These are phyloP conservation scores for Lipomyces spencermartinsiae DNA, from an alignment of 805 yeast genomes.

Conservation along the genomic window DNA sequence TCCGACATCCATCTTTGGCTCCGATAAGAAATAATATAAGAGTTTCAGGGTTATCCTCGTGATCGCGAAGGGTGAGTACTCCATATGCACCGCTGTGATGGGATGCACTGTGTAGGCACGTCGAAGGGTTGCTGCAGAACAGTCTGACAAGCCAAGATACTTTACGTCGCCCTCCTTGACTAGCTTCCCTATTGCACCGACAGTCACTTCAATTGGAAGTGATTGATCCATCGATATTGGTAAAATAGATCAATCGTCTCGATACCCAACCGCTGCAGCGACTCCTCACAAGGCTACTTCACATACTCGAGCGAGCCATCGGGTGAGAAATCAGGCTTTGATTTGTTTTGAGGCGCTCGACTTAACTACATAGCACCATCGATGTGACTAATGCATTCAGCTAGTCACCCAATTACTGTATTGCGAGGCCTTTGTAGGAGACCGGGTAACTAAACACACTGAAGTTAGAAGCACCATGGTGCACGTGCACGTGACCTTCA, in stretches of 20 bases:
- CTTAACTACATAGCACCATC: too few species aligned
- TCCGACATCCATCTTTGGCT: too few species aligned
- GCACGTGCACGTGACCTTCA: too few species aligned
- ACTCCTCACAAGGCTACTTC: slow-evolving; percentile 20
- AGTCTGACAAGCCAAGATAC: slow-evolving; percentile 79
- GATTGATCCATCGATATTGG: slow-evolving; percentile 70
- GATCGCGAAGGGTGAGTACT: slow-evolving; percentile 70
- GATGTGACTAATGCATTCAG: too few species aligned
- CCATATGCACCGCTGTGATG: slow-evolving; percentile 76
- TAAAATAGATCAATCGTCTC: slow-evolving; percentile 62
- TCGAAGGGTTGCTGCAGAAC: slow-evolving; percentile 64
- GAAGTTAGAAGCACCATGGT: too few species aligned
- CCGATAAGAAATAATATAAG: too few species aligned
- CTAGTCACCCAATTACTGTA: too few species aligned
- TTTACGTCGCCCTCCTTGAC: slow-evolving; percentile 70
- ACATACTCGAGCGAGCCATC: slow-evolving; percentile 35
- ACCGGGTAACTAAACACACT: too few species aligned
- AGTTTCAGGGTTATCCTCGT: too few species aligned
- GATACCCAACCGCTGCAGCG: slow-evolving; percentile 26
- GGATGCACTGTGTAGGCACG: slow-evolving; percentile 63
- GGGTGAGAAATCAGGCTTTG: slow-evolving; percentile 44
- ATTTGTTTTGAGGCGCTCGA: too few species aligned
- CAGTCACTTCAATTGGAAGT: slow-evolving; percentile 65
- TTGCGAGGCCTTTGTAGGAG: too few species aligned
- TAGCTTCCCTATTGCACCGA: slow-evolving; percentile 60